A percentile compares a stretch with the other conserved stretches of the same genome.
Conservation (phyloP, 1,284 basidiomycete genomes). For the Tilletia walkeri region DNA sequence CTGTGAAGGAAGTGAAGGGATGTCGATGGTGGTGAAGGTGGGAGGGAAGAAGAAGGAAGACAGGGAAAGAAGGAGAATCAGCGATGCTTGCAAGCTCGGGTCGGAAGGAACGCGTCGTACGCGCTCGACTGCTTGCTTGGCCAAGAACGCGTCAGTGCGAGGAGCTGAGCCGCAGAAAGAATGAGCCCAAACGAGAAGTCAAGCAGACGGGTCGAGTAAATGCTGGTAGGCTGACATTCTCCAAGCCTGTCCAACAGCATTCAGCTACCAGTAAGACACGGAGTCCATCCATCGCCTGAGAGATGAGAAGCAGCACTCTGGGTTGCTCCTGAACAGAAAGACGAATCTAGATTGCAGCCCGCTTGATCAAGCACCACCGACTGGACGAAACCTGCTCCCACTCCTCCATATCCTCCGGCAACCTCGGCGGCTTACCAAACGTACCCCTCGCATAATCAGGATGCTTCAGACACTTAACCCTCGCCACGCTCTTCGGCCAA, state of each 20-base stretch:
- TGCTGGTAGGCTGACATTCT: too few relatives aligned
- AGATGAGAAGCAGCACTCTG: too few relatives aligned
- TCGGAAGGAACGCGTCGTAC: too few relatives aligned
- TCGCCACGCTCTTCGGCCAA: background rate
- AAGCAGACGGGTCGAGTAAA: too few relatives aligned
- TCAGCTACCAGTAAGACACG: too few relatives aligned
- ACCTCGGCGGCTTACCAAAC: background rate
- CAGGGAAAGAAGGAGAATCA: constrained; percentile 11
- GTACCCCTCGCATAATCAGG: background rate
- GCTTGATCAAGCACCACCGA: constrained; percentile 7
- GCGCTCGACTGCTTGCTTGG: too few relatives aligned
- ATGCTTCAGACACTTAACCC: background rate
- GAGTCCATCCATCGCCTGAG: too few relatives aligned
- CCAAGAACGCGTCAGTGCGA: too few relatives aligned
- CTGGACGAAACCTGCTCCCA: constrained; percentile 3
- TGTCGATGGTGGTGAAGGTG: background rate
- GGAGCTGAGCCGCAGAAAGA: too few relatives aligned
- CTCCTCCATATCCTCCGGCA: constrained; percentile 11
- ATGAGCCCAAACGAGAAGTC: too few relatives aligned
- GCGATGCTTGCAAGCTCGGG: background rate
- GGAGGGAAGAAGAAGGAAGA: constrained; percentile 1
- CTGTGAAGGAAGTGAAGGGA: background rate
- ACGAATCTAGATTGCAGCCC: constrained; percentile 5
- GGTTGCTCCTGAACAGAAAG: too few relatives aligned
- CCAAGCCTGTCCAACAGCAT: too few relatives aligned